phyloP scores from a whole-genome alignment of 1,139 yeast species.

The Lodderomyces orthopsilosis region DNA sequence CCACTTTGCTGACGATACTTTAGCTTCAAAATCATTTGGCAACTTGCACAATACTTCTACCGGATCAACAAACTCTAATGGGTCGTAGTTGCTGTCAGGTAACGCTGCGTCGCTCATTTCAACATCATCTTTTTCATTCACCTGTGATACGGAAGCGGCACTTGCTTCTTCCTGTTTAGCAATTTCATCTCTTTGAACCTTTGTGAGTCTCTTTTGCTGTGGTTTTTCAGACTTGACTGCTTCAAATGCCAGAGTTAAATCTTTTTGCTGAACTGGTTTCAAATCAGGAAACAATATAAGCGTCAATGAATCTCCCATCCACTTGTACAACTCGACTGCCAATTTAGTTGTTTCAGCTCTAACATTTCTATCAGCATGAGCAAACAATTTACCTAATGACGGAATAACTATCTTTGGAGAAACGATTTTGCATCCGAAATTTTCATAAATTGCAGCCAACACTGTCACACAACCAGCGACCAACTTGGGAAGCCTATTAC shows the following conservation, averaged over 20 bases:
- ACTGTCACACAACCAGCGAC: constrained; percentile 68
- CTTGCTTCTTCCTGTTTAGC: constrained; percentile 19
- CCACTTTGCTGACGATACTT: constrained; percentile 72
- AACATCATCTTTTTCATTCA: constrained; percentile 32
- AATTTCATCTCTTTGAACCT: constrained; percentile 41
- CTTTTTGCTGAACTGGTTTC: constrained; percentile 92
- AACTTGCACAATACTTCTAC: constrained; percentile 61
- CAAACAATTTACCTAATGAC: constrained; percentile 65
- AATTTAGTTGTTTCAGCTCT: constrained; percentile 74
- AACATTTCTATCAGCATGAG: constrained; percentile 85
- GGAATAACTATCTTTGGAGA: constrained; percentile 61
- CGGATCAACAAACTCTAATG: constrained; percentile 41
- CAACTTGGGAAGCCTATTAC: constrained; percentile 72
- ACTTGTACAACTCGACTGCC: constrained; percentile 67
- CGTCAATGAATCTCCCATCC: constrained; percentile 71
- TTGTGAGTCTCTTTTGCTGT: constrained; percentile 56
- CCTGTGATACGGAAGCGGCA: constrained; percentile 15
- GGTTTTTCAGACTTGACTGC: constrained; percentile 44
- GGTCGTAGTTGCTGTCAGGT: constrained; percentile 26
- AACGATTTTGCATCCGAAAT: constrained; percentile 71
- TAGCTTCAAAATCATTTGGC: constrained; percentile 58
- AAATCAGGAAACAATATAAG: constrained; percentile 62
- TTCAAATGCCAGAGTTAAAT: constrained; percentile 70
- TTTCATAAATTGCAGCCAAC: constrained; percentile 51
- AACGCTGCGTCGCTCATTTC: constrained; percentile 36